Conservation (phyloP, 1,139 yeast genomes). For the Hemisphaericaspora subhashii region DNA sequence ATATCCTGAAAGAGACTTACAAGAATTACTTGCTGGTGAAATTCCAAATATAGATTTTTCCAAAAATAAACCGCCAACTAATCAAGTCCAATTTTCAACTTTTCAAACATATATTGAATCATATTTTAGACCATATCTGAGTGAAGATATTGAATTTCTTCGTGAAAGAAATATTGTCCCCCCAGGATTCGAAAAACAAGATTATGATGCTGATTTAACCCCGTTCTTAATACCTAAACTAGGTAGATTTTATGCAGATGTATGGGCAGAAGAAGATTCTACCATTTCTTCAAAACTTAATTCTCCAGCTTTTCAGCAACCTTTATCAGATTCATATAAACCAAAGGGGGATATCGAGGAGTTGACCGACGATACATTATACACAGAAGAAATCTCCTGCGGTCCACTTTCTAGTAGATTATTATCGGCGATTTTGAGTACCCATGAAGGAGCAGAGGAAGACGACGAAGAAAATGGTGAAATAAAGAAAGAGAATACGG, state of each 20-base stretch:
- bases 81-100: constrained; percentile 90
- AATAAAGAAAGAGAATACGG: constrained; percentile 12
- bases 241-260: constrained; percentile 77
- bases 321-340: constrained; percentile 44
- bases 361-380: constrained; percentile 63
- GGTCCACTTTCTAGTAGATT: constrained; percentile 91
- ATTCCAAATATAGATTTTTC: constrained; percentile 89
- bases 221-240: constrained; percentile 80
- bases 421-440: constrained; percentile 72
- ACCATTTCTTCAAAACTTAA: constrained; percentile 41
- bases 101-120: constrained; percentile 85
- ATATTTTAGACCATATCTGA: constrained; percentile 71
- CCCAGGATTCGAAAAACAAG: constrained; percentile 45
- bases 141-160: constrained; percentile 78
- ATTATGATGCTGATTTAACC: constrained; percentile 65
- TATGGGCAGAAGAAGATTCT: constrained; percentile 84
- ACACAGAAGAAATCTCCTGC: constrained; percentile 74
- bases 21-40: constrained; percentile 78
- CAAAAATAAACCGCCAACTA: constrained; percentile 73
- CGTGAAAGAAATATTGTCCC: constrained; percentile 60
- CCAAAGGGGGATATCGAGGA: constrained; percentile 65
- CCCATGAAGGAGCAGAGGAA: constrained; percentile 39
- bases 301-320: constrained; percentile 38
- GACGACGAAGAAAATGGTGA: constrained; percentile 24
- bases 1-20: constrained; percentile 77